A percentile compares a stretch with the other conserved stretches of the same genome.
Evolutionary conservation across 2,329 filamentous ascomycete genomes (phyloP).

Genomic region (Ceratocystis harringtonii): DNA sequence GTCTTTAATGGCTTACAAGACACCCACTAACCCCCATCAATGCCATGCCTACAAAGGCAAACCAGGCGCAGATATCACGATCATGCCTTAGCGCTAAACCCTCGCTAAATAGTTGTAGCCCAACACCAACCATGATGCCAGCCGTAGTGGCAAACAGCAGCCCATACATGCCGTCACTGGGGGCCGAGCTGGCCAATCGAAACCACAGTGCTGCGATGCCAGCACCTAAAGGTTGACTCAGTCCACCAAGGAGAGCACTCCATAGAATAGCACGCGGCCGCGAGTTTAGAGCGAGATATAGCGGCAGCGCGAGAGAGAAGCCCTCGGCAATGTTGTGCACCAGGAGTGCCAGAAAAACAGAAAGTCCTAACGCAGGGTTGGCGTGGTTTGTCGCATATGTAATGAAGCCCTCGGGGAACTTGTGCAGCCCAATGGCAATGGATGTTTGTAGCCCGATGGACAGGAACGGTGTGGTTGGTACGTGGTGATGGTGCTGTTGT

Average conservation of each 20-base stretch:
- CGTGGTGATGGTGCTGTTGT: conserved; percentile 73
- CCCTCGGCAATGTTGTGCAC: conserved; percentile 98
- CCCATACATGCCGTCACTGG: conserved; percentile 37
- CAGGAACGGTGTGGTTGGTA: conserved; percentile 83
- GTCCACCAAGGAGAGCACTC: conserved; percentile 68
- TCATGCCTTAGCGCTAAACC: conserved; percentile 70
- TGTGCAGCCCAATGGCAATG: conserved; percentile 88
- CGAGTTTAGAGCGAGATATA: conserved; percentile 79
- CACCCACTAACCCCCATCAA: conserved; percentile 75
- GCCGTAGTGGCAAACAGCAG: conserved; percentile 78
- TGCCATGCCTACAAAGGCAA: conserved; percentile 76
- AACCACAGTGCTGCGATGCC: conserved; percentile 78
- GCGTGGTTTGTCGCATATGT: conserved; percentile 97
- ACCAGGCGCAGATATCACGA: conserved; percentile 59
- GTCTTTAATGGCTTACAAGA: conserved; percentile 47
- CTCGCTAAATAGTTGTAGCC: conserved; percentile 76
- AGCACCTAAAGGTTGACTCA: conserved; percentile 77
- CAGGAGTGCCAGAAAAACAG: conserved; percentile 88
- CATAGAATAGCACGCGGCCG: conserved; percentile 71
- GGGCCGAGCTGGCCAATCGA: conserved; percentile 37
- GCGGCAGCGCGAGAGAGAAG: conserved; percentile 79
- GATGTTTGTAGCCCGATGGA: conserved; percentile 93
- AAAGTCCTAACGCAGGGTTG: conserved; percentile 73
- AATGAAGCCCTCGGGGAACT: conserved; percentile 75
- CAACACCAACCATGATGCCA: conserved; percentile 92